These are phyloP conservation scores for Paramarasmius palmivorus DNA, from an alignment of 1,284 basidiomycete species.

Conservation along the genomic window DNA sequence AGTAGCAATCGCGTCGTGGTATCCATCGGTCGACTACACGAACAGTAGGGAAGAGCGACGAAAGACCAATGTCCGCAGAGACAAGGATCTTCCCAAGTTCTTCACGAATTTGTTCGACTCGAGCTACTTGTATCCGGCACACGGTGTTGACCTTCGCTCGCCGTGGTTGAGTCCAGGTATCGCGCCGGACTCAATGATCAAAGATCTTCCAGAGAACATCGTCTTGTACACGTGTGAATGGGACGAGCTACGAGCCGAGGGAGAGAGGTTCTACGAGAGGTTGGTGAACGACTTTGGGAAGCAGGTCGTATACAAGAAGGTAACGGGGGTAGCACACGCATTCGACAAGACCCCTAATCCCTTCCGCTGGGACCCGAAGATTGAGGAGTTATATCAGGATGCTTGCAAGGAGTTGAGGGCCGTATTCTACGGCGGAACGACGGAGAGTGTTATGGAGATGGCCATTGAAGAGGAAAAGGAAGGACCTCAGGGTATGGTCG, in stretches of 20 bases:
- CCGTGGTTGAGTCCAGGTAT: constrained; percentile 18
- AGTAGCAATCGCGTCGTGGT: constrained; percentile 13
- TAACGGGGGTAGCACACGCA: constrained; percentile 14
- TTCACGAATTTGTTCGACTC: constrained; percentile 19
- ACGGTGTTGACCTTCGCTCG: constrained; percentile 10
- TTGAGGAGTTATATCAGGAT: constrained; percentile 15
- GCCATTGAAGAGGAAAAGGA: constrained; percentile 3
- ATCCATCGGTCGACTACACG: constrained; percentile 16
- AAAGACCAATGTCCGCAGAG: constrained; percentile 14
- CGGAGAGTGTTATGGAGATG: not conserved
- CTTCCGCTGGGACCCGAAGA: constrained; percentile 12
- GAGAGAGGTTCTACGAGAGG: constrained; percentile 12
- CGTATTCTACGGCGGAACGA: constrained; percentile 14
- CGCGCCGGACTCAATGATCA: constrained; percentile 15
- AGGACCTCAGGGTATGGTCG: constrained; percentile 8
- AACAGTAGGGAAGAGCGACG: constrained; percentile 14
- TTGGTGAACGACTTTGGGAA: constrained; percentile 13
- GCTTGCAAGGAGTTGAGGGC: constrained; percentile 15
- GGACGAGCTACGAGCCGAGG: constrained; percentile 15
- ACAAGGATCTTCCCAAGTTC: constrained; percentile 19
- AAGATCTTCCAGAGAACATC: constrained; percentile 14
- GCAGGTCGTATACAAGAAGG: constrained; percentile 15
- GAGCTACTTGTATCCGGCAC: constrained; percentile 13
- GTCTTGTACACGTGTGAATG: constrained; percentile 17
- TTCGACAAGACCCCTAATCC: constrained; percentile 17